Evolutionary conservation across 352 stramenopile species (phyloP), one percentile per base, ranked within the genome.

Genomic region (Thraustotheca clavata): DNA sequence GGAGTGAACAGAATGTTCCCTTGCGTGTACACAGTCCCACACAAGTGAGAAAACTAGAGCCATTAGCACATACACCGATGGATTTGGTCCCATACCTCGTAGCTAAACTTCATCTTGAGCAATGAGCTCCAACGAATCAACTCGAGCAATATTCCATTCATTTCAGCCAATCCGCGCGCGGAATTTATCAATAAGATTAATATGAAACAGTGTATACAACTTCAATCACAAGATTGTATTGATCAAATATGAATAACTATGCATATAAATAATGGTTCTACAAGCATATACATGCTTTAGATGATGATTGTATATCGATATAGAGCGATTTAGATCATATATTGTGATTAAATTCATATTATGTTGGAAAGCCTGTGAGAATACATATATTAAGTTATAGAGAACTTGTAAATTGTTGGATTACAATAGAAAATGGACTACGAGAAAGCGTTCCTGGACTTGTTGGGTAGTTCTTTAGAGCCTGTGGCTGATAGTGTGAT

Each of bases 1-100:
- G 91, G 87, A 48, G 92, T 95, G 71, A 97, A 97, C 33, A 96
- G 67, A 14, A 97, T 80, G 69, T 97, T 98, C 68, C 89, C 92
- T 73, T 96, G 86, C 50, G 87, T 91, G 76, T 98, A 96, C 43
- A 97, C 91, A 49, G 84, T 96, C 71, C 92, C 92, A 69, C 91
- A 96, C 48, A 98, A 74, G 69, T 97, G 89, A 71, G 84, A 85
- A 70, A 98, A 97, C 82, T 92, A 63, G 52, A 40, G 62, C 12
- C 50, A 26, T 38, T 36, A 33, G 26, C 31, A 14, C 0, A 41
- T 18, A 41, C n/a, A 60, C 12, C 14, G 16, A 33, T n/a, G n/a
- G 8, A 50, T 24, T 22, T n/a, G 14, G 16, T 11, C 2, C 60
- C 69, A 33, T 67, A 89, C 80, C 69, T 89, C 80, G 73, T 94